Evolutionary conservation across 2,329 filamentous ascomycete genomes (phyloP), one percentile per base, ranked within the genome.

Genomic region (Hymenoscyphus scutula): DNA sequence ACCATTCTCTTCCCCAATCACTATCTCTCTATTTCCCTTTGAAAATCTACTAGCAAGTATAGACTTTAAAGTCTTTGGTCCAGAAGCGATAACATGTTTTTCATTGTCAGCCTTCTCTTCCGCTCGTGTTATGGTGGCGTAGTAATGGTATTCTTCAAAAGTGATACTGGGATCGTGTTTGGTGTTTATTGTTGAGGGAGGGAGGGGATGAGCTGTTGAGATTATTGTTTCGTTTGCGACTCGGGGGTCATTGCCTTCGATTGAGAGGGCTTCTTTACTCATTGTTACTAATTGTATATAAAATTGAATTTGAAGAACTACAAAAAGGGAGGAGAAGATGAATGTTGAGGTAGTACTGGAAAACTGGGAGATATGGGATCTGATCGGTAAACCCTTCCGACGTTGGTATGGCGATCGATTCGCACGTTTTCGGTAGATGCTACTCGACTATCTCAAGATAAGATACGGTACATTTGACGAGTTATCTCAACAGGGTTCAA

Each of bases 141-240:
- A 76, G 67, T 76, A 74, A 53, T 71, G 62, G 58, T 76, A 76
- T 63, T 76, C 74, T 61, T 76, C 74, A 60, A 76, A 76, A 1
- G 69, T 61, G 45, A 76, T 65, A 56, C 51, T 68, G 3, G 68
- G 58, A 56, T 76, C 75, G 70, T 68, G 72, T 11, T 48, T 48
- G n/a, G 41, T 11, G 41, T 48, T 48, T 23, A 48, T 17, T 23
- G 13, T 5, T 7, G 8, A 19, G 19, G n/a, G 8, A 4, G 41
- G n/a, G 19, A 23, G n/a, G 8, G 41, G 5, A 8, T 48, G 41
- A 25, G 7, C 13, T 48, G 41, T 19, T 17, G n/a, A 19, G 10
- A 48, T 11, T 19, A 23, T 23, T 25, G 19, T 11, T 23, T 48
- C 19, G n/a, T 48, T 48, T 48, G n/a, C n/a, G 7, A 11, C 10